phyloP scores from a whole-genome alignment of 306 rosid species.

The Glycine soja region DNA sequence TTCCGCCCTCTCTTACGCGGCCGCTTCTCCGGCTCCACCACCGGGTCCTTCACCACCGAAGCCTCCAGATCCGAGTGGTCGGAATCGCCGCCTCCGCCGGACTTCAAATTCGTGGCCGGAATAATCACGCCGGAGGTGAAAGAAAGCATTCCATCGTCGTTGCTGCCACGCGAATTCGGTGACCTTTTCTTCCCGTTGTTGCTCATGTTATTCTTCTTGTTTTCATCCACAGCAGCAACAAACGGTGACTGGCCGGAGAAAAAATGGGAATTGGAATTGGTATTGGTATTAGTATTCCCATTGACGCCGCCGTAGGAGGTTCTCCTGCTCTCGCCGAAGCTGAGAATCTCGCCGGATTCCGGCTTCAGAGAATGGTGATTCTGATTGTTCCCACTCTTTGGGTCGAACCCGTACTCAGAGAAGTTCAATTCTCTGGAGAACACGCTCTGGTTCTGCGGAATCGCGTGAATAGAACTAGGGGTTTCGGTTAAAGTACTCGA shows the following conservation, averaged over 20 bases:
- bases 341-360: constrained; percentile 86
- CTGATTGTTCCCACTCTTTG: constrained; percentile 50
- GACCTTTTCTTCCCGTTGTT: constrained; percentile 68
- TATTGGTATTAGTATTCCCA: constrained; percentile 37
- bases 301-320: constrained; percentile 45
- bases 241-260: constrained; percentile 64
- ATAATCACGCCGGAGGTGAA: constrained; percentile 82
- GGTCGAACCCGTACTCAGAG: constrained; percentile 62
- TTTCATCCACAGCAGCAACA: constrained; percentile 51
- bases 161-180: constrained; percentile 73
- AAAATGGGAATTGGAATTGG: constrained; percentile 43
- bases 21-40: constrained; percentile 82
- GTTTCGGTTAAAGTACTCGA: constrained; percentile 70
- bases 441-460: constrained; percentile 63
- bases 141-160: constrained; percentile 93
- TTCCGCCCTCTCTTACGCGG: constrained; percentile 91
- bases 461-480: constrained; percentile 62
- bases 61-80: constrained; percentile 96
- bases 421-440: constrained; percentile 73
- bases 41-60: constrained; percentile 76
- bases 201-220: constrained; percentile 32
- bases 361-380: constrained; percentile 69
- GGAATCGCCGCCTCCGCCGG: constrained; percentile 63
- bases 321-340: constrained; percentile 77
- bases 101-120: constrained; percentile 59